phyloP scores from a whole-genome alignment of 2,329 filamentous ascomycete genomes.

The Diaporthe sp. region DNA sequence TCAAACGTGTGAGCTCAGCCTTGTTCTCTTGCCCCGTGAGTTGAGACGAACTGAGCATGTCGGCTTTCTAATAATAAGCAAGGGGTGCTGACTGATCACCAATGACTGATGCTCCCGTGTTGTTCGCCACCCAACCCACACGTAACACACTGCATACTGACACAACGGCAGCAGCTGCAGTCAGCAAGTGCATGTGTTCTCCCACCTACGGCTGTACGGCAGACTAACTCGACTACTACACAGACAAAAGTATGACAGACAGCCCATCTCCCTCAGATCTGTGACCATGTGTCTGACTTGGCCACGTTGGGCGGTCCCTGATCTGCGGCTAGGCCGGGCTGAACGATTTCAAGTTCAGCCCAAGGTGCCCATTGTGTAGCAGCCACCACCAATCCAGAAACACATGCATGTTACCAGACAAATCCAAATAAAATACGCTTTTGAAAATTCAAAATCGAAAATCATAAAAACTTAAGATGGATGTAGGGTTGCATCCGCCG shows the following conservation, averaged over 20 bases:
- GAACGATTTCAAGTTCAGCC: conserved; percentile 4
- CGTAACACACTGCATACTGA: neutral
- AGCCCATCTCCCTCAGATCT: neutral
- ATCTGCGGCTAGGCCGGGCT: conserved; percentile 13
- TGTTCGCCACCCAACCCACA: conserved; percentile 5
- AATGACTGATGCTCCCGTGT: neutral
- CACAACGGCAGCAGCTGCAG: conserved; percentile 12
- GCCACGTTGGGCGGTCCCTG: neutral
- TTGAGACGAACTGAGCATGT: conserved; percentile 14
- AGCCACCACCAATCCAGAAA: conserved; percentile 2
- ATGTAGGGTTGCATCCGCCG: conserved; percentile 4
- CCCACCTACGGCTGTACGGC: neutral
- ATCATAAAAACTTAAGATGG: neutral
- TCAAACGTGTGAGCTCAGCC: conserved; percentile 14
- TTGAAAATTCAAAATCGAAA: neutral
- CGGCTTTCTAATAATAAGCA: conserved; percentile 18
- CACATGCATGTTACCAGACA: neutral
- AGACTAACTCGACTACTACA: neutral
- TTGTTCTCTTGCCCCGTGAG: neutral
- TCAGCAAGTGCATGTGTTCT: neutral
- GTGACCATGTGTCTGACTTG: conserved; percentile 8
- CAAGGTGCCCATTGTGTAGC: neutral
- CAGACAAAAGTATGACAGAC: conserved; percentile 1
- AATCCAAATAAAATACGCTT: neutral
- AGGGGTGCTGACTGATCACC: neutral